Percentiles rank a stretch among this genome's conserved stretches.
phyloP scores from a whole-genome alignment of 2,329 filamentous ascomycete genomes.

The Hypoxylon rubiginosum region DNA sequence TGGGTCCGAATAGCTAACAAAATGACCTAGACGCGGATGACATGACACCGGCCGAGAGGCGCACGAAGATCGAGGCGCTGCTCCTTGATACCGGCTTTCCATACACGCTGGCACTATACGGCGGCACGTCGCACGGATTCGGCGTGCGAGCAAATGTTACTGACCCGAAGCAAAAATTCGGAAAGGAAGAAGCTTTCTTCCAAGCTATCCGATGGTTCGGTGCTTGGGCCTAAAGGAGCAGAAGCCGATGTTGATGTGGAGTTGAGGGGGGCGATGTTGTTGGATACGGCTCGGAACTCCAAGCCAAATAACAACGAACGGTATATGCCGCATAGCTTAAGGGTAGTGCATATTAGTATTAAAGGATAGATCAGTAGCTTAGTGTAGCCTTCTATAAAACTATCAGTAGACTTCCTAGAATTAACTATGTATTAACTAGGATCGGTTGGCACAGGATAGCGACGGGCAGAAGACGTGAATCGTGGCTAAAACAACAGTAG shows the following conservation, averaged over 20 bases:
- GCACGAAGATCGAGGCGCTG: conserved; percentile 70
- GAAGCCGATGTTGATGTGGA: background rate
- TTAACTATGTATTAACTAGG: too few relatives aligned
- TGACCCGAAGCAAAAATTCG: conserved; percentile 69
- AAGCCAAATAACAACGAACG: background rate
- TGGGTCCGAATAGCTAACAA: conserved; percentile 9
- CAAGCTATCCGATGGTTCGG: conserved; percentile 84
- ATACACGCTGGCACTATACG: conserved; percentile 80
- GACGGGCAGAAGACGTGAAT: background rate
- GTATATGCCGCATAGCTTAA: background rate
- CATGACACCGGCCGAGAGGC: conserved; percentile 69
- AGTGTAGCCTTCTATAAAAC: background rate
- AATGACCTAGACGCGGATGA: conserved; percentile 64
- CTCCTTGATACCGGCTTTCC: conserved; percentile 65
- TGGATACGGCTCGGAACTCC: background rate
- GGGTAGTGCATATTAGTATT: background rate
- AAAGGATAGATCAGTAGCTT: background rate
- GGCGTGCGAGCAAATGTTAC: conserved; percentile 74
- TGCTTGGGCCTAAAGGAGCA: conserved; percentile 55
- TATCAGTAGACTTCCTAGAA: too few relatives aligned
- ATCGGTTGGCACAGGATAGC: background rate
- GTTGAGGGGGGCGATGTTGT: background rate
- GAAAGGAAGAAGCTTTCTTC: conserved; percentile 82
- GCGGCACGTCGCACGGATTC: conserved; percentile 79
- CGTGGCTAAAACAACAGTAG: background rate